Base-by-base conservation (phyloP, 2,329 filamentous ascomycete species). In the Beauveria asiatica region DNA sequence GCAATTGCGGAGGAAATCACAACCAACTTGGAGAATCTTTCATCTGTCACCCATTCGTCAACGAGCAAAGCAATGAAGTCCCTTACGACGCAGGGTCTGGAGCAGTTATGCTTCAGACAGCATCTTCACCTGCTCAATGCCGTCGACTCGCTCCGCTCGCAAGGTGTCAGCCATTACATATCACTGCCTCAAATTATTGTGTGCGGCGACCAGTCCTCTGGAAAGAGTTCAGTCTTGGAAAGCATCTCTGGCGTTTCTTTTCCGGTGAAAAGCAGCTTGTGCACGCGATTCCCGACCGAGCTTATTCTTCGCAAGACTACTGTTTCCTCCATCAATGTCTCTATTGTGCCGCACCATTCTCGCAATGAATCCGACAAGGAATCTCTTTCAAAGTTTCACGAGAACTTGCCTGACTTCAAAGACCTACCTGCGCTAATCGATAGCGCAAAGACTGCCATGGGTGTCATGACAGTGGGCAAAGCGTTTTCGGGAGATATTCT, bases 141-240 rank as follows among this genome's bases (percentile, higher is more conserved):
- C 10, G 69, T 76, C 23, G 72, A 76, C 46, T 68, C 64, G 1
- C 69, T 76, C 0, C 69, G 73, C 13, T 68, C 71, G 3, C 67
- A 70, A 17, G 72, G 73, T 1, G 64, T 76, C 46, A 70, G 69
- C 33, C 67, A 69, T 7, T 72, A 70, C 27, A 64, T 76, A 17
- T 69, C 72, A 11, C 65, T 80, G 0, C 78, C 78, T 1, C 75
- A 80, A 59, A 65, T 81, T n/a, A 75, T 83, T 3, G 79, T 83
- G n/a, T 80, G 76, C 57, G 81, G 83, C 6, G 77, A 83, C 57
- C 80, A 83, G 63, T 80, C 78, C 0, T 75, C 76, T 2, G 82
- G 81, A 1, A 86, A 86, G 64, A 83, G 78, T 49, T 83, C 80
- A 0, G 78, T 84, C 0, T 72, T 86, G 0, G 81, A 85, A 62